Conservation (phyloP, 2,329 filamentous ascomycete genomes). For the Penicillium sp. region DNA sequence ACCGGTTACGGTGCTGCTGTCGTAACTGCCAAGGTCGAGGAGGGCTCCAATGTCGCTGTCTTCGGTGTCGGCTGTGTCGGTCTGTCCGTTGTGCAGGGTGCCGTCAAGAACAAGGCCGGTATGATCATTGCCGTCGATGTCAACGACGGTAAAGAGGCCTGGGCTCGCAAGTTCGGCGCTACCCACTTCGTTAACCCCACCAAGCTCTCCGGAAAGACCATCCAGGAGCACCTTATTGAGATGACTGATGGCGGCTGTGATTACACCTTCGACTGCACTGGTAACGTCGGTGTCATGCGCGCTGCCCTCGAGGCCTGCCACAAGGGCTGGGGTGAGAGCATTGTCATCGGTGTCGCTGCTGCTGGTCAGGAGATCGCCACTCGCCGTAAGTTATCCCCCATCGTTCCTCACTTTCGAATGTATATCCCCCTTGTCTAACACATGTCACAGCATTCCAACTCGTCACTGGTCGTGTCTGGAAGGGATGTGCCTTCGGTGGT, state of each 20-base stretch:
- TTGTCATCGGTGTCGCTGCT: constrained; percentile 95
- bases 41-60: constrained; percentile 83
- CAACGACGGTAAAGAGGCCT: constrained; percentile 87
- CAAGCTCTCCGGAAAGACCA: constrained; percentile 70
- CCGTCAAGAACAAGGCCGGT: constrained; percentile 74
- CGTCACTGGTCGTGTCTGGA: constrained; percentile 96
- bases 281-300: constrained; percentile 94
- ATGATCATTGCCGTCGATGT: constrained; percentile 68
- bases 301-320: constrained; percentile 95
- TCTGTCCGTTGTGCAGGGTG: constrained; percentile 91
- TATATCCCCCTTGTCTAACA: constrained; percentile 12
- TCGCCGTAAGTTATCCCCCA: constrained; percentile 66
- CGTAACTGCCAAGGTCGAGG: constrained; percentile 88
- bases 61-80: constrained; percentile 97
- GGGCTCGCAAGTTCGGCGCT: constrained; percentile 91
- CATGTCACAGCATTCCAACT: constrained; percentile 82
- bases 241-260: constrained; percentile 98
- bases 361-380: constrained; percentile 95
- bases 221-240: constrained; percentile 90
- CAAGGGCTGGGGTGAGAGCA: constrained; percentile 98
- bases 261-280: constrained; percentile 99
- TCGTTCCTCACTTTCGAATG: constrained; percentile 4
- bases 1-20: constrained; percentile 95
- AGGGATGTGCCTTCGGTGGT: constrained; percentile 94
- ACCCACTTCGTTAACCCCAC: constrained; percentile 96